Conservation (phyloP, 768 basidiomycete genomes). For the Lactifluus pinguis region DNA sequence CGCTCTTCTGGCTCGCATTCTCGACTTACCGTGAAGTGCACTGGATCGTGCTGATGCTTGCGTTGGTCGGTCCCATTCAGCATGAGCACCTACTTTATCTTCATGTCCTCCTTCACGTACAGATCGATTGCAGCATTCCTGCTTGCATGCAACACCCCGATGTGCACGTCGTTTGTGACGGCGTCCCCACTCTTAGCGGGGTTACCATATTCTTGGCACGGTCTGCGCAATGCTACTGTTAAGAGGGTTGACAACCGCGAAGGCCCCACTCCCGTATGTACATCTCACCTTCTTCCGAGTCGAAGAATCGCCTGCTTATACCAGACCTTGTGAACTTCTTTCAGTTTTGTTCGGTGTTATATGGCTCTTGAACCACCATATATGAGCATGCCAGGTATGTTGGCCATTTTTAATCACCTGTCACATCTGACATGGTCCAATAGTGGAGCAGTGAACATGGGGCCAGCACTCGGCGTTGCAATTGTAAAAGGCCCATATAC, state of each 20-base stretch:
- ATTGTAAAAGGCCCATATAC: too few relatives aligned
- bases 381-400: too few relatives aligned
- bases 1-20: conserved; percentile 48
- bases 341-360: not conserved
- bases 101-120: conserved; percentile 59
- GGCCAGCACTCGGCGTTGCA: too few relatives aligned
- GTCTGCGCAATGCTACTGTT: conserved; percentile 33
- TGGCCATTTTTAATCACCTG: too few relatives aligned
- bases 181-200: conserved; percentile 34
- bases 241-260: conserved; percentile 31
- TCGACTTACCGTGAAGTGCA: conserved; percentile 40
- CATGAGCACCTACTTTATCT: conserved; percentile 52
- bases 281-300: too few relatives aligned
- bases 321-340: too few relatives aligned
- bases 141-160: conserved; percentile 52
- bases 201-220: conserved; percentile 31
- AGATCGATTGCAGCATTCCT: conserved; percentile 49
- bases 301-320: not conserved
- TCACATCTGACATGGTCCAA: too few relatives aligned
- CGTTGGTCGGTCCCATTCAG: conserved; percentile 41
- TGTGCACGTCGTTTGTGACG: conserved; percentile 33
- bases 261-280: conserved; percentile 43
- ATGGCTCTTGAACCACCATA: not conserved
- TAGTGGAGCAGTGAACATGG: too few relatives aligned
- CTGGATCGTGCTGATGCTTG: conserved; percentile 40